Conservation (phyloP, 192 early-diverging fungal genomes). For the Coemansia sp. region DNA sequence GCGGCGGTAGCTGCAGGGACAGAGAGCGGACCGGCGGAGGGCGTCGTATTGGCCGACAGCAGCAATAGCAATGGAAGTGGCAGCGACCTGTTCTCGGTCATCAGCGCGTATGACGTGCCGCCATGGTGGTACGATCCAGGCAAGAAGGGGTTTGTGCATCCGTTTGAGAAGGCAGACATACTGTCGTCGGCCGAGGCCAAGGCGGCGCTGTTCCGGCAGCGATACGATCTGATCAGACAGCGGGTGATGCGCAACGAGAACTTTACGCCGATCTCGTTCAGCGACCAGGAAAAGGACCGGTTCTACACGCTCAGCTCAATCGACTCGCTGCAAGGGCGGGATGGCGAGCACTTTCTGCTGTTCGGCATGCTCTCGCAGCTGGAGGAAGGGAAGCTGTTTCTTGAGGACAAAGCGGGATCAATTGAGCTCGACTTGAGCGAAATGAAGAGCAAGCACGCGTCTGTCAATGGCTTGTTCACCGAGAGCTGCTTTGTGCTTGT, state of each 20-base stretch:
- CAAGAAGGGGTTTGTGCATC: slow-evolving; percentile 62
- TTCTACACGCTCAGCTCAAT: slow-evolving; percentile 60
- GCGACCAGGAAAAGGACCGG: slow-evolving; percentile 38
- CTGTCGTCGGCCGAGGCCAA: slow-evolving; percentile 66
- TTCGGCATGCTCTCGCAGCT: slow-evolving; percentile 89
- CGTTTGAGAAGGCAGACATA: slow-evolving; percentile 40
- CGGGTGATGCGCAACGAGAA: slow-evolving; percentile 76
- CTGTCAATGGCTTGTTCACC: slow-evolving; percentile 74
- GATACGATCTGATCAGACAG: slow-evolving; percentile 79
- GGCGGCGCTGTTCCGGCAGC: slow-evolving; percentile 68
- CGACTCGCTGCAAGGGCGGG: slow-evolving; percentile 75
- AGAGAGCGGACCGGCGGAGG: slow-evolving; percentile 6
- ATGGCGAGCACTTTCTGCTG: slow-evolving; percentile 66
- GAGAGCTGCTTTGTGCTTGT: slow-evolving; percentile 85
- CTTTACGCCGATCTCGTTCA: slow-evolving; percentile 70
- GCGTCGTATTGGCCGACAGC: not conserved
- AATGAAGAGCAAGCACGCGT: slow-evolving; percentile 45
- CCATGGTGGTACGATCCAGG: slow-evolving; percentile 67
- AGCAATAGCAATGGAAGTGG: not conserved
- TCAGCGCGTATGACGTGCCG: slow-evolving; percentile 76
- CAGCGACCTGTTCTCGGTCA: slow-evolving; percentile 44
- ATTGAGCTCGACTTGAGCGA: slow-evolving; percentile 72
- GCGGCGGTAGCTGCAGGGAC: slow-evolving; percentile 32
- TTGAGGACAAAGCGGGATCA: slow-evolving; percentile 81
- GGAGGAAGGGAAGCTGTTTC: slow-evolving; percentile 73